Base-by-base conservation (phyloP, 2,329 filamentous ascomycete species). In the Akanthomyces lecanii region DNA sequence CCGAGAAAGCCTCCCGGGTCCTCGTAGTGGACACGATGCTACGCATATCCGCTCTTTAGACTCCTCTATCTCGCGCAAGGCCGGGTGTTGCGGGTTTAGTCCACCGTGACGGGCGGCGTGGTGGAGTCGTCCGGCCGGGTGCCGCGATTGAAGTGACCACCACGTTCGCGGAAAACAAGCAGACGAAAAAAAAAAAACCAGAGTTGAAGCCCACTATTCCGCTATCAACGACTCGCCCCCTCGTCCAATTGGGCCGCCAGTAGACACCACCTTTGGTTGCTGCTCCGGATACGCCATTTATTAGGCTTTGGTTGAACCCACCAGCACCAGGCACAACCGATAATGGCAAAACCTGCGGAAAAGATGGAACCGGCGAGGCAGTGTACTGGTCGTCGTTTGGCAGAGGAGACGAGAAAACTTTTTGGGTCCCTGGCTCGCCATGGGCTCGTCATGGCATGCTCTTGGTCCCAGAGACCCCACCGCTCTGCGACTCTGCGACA, bases 101-200 rank as follows among this genome's bases (percentile, higher is more conserved):
- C 21, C 40, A 54, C 60, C 52, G 18, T 30, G 40, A 56, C 52
- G 21, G 52, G 30, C 53, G 53, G 25, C 44, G 25, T 25, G 28
- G 61, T 63, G 61, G 61, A 63, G 61, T 51, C 54, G 51, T 16
- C 54, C 61, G 61, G 47, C 61, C 61, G 53, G 54, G 45, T 38
- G 51, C 59, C 59, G 51, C 59, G 59, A 61, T 61, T 30, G 50
- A n/a, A 61, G 40, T 12, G 21, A 47, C 40, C 18, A 47, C 40
- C 36, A 53, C 25, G 57, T 50, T 59, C 56, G 25, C 7, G n/a
- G 23, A 23, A 36, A 44, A 36, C 11, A 44, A 52, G 25, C 12
- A 38, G 8, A 48, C 18, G 33, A 18, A 44, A 48, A 36, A 36
- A n/a, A n/a, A 36, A 36, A 36, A 36, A 23, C 50, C 30, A 21